Evolutionary conservation across 768 basidiomycete genomes (phyloP).

Genomic region (Thelephora aurantiotincta): DNA sequence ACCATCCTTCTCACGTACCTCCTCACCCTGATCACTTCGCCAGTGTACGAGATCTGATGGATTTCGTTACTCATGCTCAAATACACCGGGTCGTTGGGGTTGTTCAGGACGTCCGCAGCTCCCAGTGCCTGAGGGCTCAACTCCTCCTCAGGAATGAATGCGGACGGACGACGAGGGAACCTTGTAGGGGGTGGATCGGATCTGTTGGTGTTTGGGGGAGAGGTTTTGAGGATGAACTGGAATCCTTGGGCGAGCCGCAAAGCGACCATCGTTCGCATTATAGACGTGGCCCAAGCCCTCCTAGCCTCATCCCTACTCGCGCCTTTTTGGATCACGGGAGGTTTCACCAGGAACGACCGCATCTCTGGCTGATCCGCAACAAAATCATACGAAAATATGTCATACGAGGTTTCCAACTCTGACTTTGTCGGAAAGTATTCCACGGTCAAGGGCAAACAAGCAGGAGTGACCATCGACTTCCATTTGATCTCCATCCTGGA

Average conservation of each 20-base stretch:
- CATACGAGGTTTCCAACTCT: slow-evolving; percentile 65
- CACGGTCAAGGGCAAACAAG: slow-evolving; percentile 80
- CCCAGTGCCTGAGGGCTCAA: slow-evolving; percentile 41
- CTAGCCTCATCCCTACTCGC: slow-evolving; percentile 43
- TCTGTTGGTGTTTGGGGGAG: slow-evolving; percentile 21
- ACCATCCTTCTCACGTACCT: slow-evolving; percentile 70
- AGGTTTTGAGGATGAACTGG: slow-evolving; percentile 62
- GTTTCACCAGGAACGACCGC: slow-evolving; percentile 74
- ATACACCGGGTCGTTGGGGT: slow-evolving; percentile 63
- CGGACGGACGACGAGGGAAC: slow-evolving; percentile 30
- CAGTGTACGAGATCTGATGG: slow-evolving; percentile 82
- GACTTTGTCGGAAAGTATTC: slow-evolving; percentile 72
- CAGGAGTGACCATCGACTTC: slow-evolving; percentile 74
- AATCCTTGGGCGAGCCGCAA: slow-evolving; percentile 89
- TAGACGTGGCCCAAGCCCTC: slow-evolving; percentile 58
- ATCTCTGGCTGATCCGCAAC: slow-evolving; percentile 76
- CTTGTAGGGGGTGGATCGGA: neutral
- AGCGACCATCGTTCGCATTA: slow-evolving; percentile 90
- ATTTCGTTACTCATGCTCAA: slow-evolving; percentile 94
- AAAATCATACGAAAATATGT: slow-evolving; percentile 80
- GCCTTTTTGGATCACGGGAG: slow-evolving; percentile 27
- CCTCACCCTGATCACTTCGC: slow-evolving; percentile 81
- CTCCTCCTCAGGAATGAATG: slow-evolving; percentile 34
- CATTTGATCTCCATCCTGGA: slow-evolving; percentile 87
- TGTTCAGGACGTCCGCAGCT: slow-evolving; percentile 48